Conservation (phyloP, 2,329 filamentous ascomycete genomes). For the Drechmeria coniospora region DNA sequence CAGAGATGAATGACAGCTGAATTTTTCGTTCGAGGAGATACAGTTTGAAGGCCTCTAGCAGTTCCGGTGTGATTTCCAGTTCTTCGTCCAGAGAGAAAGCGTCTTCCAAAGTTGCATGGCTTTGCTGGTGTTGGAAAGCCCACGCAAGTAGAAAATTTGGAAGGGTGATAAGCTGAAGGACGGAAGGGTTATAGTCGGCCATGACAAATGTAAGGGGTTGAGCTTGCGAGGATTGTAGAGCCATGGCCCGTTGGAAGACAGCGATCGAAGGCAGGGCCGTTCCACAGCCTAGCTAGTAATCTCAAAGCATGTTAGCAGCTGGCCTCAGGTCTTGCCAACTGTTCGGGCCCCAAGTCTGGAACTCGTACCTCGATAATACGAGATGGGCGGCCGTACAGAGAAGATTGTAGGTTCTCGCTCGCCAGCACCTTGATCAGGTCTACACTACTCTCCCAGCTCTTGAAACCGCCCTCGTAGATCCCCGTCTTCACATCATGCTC, state of each 20-base stretch:
- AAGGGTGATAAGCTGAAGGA: constrained; percentile 62
- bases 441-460: constrained; percentile 77
- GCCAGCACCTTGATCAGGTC: constrained; percentile 60
- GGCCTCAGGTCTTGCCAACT: too few species aligned
- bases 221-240: constrained; percentile 9
- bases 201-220: constrained; percentile 43
- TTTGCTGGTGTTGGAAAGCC: constrained; percentile 30
- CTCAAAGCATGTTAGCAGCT: too few species aligned
- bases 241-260: constrained; percentile 47
- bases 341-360: too few species aligned
- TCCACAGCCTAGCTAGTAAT: constrained; percentile 58
- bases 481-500: constrained; percentile 65
- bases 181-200: constrained; percentile 67
- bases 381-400: constrained; percentile 18
- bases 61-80: constrained; percentile 43
- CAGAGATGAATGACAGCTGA: constrained; percentile 52
- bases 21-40: constrained; percentile 36
- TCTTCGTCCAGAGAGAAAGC: constrained; percentile 40
- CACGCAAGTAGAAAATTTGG: constrained; percentile 65
- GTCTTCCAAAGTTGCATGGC: constrained; percentile 20
- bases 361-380: constrained; percentile 42
- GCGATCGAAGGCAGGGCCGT: constrained; percentile 60
- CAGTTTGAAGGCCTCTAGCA: constrained; percentile 42
- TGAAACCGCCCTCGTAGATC: constrained; percentile 77
- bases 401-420: constrained; percentile 20